phyloP scores from a whole-genome alignment of 1,139 yeast species.

The Lodderomyces orthopsilosis region DNA sequence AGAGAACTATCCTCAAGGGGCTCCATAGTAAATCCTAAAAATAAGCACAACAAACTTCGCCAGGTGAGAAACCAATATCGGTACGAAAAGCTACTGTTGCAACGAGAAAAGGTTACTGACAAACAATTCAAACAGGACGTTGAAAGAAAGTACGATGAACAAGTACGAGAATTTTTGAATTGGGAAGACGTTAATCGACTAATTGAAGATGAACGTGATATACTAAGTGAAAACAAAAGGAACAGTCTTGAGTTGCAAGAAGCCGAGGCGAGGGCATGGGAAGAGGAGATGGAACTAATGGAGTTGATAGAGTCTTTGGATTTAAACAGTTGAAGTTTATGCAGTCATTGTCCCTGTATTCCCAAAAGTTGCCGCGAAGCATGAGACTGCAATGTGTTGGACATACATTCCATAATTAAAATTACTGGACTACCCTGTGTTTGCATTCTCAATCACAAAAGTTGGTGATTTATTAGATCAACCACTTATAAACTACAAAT shows the following conservation, averaged over 20 bases:
- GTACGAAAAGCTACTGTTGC: slow-evolving; percentile 20
- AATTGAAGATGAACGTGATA: slow-evolving; percentile 28
- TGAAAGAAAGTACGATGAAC: slow-evolving; percentile 18
- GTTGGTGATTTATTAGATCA: too few relatives aligned
- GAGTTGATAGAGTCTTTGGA: slow-evolving; percentile 12
- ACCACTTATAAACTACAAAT: too few relatives aligned
- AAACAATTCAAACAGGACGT: slow-evolving; percentile 22
- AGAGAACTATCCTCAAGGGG: neutral
- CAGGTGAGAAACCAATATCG: slow-evolving; percentile 30
- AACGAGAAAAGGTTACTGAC: slow-evolving; percentile 26
- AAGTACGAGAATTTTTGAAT: slow-evolving; percentile 17
- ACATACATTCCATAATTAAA: too few relatives aligned
- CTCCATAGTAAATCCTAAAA: slow-evolving; percentile 19
- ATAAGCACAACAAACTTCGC: slow-evolving; percentile 27
- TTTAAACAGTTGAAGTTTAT: neutral
- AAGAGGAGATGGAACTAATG: slow-evolving; percentile 12
- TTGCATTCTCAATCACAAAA: too few relatives aligned
- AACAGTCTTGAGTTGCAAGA: slow-evolving; percentile 10
- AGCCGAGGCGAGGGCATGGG: slow-evolving; percentile 12
- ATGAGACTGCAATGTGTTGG: neutral
- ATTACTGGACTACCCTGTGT: too few relatives aligned
- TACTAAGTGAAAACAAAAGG: slow-evolving; percentile 5
- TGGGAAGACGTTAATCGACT: slow-evolving; percentile 28
- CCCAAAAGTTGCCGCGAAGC: too few relatives aligned
- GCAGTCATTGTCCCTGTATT: too few relatives aligned